Percentiles rank a stretch among this genome's conserved stretches.
Conservation (phyloP, 257 asterid species). For the Nicotiana otophora region DNA sequence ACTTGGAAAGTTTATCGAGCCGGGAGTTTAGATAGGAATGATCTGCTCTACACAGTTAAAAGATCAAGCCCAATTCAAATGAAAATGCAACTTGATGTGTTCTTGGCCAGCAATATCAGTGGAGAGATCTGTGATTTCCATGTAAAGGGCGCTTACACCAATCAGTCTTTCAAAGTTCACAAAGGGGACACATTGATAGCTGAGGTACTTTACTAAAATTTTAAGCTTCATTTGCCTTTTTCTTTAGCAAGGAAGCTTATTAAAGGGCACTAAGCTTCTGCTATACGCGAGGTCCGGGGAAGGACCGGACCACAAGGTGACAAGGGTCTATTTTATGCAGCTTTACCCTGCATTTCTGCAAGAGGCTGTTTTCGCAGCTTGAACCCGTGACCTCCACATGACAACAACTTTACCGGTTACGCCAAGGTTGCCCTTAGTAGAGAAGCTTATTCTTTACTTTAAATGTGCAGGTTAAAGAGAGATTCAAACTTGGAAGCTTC, state of each 20-base stretch:
- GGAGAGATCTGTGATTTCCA: slow-evolving; percentile 32
- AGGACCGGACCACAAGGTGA: no score
- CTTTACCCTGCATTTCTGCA: no score
- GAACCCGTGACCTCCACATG: no score
- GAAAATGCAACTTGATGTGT: slow-evolving; percentile 35
- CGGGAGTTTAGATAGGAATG: slow-evolving; percentile 17
- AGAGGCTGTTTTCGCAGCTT: no score
- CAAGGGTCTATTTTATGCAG: no score
- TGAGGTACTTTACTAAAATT: slow-evolving; percentile 22
- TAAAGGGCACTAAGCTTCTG: no score
- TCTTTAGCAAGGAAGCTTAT: no score
- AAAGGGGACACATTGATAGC: slow-evolving; percentile 39
- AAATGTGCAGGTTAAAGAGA: slow-evolving; percentile 34
- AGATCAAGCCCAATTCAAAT: slow-evolving; percentile 29
- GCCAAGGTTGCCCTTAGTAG: no score
- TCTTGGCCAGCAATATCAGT: slow-evolving; percentile 28
- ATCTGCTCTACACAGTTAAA: slow-evolving; percentile 32
- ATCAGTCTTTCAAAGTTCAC: slow-evolving; percentile 37
- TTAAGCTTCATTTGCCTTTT: not conserved
- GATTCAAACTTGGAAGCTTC: slow-evolving; percentile 27
- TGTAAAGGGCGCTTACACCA: slow-evolving; percentile 35
- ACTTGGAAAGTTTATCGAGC: slow-evolving; percentile 38
- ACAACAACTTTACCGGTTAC: no score
- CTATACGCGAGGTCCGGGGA: no score
- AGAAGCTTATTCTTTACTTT: no score